A percentile compares a stretch with the other conserved stretches of the same genome.
Conservation (phyloP, 805 yeast genomes). For the Peterozyma toletana region DNA sequence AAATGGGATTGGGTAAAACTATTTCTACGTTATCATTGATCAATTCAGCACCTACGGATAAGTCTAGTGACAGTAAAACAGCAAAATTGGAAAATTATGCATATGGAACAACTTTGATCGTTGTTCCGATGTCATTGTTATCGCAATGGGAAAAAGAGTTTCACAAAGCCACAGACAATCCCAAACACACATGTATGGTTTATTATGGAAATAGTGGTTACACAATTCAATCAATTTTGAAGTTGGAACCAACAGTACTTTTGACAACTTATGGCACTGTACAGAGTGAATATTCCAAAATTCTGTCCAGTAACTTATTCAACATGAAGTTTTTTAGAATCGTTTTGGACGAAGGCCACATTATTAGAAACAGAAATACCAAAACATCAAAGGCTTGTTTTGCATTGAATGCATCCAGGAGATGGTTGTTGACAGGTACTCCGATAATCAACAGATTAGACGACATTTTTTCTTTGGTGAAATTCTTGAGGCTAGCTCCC, state of each 20-base stretch:
- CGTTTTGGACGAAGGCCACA: constrained; percentile 87
- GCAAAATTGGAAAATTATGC: constrained; percentile 41
- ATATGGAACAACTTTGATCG: constrained; percentile 61
- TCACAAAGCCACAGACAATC: constrained; percentile 41
- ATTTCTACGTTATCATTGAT: constrained; percentile 74
- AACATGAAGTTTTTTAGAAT: constrained; percentile 70
- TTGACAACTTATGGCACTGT: constrained; percentile 87
- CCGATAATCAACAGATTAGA: constrained; percentile 87
- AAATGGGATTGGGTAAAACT: constrained; percentile 95
- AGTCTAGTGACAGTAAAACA: constrained; percentile 12
- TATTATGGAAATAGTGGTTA: constrained; percentile 64
- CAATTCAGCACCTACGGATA: constrained; percentile 55
- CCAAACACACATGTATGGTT: constrained; percentile 38
- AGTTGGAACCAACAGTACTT: constrained; percentile 57
- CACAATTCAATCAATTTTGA: constrained; percentile 39
- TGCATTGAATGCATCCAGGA: constrained; percentile 54
- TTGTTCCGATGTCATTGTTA: constrained; percentile 88
- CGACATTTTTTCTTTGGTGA: constrained; percentile 73
- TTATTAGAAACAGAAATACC: constrained; percentile 70
- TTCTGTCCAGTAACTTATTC: constrained; percentile 43
- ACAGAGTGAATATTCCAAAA: constrained; percentile 61
- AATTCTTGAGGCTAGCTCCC: constrained; percentile 75
- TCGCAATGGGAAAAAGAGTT: constrained; percentile 90
- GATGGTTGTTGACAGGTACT: constrained; percentile 90
- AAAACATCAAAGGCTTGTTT: constrained; percentile 74